Conservation (phyloP, 176 grass and related monocot genomes). For the Avena insularis region DNA sequence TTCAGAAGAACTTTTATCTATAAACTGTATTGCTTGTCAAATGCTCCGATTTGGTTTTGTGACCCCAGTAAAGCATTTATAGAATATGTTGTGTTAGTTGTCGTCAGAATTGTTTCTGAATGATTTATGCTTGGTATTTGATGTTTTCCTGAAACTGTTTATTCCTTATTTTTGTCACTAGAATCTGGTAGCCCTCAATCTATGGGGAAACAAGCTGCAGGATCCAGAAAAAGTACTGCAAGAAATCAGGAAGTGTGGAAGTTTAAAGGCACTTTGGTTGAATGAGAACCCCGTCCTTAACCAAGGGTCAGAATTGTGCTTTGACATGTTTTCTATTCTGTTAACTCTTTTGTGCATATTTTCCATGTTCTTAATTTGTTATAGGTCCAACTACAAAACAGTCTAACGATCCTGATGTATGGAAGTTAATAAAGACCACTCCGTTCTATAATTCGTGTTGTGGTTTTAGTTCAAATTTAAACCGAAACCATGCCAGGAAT, state of each 20-base stretch:
- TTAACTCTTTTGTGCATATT: conserved; percentile 14
- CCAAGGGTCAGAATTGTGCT: conserved; percentile 42
- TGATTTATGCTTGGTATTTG: background rate
- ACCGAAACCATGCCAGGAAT: no score
- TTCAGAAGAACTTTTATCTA: background rate
- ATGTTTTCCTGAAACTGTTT: conserved; percentile 37
- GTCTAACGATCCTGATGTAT: background rate
- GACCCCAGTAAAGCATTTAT: background rate
- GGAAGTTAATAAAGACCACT: background rate
- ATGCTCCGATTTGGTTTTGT: background rate
- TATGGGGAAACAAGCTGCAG: conserved; percentile 90
- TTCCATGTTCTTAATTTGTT: conserved; percentile 32
- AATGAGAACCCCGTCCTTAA: conserved; percentile 81
- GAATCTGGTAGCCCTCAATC: conserved; percentile 90
- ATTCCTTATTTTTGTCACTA: conserved; percentile 44
- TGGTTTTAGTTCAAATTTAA: no score
- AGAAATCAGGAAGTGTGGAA: conserved; percentile 76
- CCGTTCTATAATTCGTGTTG: no score
- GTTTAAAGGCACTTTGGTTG: conserved; percentile 87
- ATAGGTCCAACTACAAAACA: background rate
- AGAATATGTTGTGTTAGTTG: background rate
- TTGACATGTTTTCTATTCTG: conserved; percentile 31
- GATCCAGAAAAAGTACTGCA: conserved; percentile 65
- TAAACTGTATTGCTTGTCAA: background rate
- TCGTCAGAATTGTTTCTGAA: background rate